A percentile compares a stretch with the other conserved stretches of the same genome.
phyloP scores from a whole-genome alignment of 2,329 filamentous ascomycete species.

The Penicillium sp. region DNA sequence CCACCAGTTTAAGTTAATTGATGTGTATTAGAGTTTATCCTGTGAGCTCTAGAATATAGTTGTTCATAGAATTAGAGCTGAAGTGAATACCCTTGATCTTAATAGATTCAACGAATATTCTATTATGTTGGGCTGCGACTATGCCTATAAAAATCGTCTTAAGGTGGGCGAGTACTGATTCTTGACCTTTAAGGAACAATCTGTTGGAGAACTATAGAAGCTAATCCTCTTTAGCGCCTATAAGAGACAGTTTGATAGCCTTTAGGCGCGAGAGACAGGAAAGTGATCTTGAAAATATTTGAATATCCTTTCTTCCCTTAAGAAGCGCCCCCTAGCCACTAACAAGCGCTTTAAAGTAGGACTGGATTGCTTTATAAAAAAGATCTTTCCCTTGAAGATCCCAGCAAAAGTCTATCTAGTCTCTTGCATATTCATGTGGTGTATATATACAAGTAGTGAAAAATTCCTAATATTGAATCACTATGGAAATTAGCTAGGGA shows the following conservation, averaged over 20 bases:
- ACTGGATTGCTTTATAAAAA: conserved; percentile 1
- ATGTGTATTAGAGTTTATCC: neutral
- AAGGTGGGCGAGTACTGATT: conserved; percentile 1
- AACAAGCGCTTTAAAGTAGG: neutral
- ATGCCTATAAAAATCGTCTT: neutral
- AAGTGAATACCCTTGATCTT: neutral
- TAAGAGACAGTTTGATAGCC: conserved; percentile 2
- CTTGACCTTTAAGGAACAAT: neutral
- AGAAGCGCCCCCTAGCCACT: conserved; percentile 1
- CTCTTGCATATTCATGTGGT: conserved; percentile 2
- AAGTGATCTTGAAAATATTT: neutral
- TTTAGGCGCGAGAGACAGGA: neutral
- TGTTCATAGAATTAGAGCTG: neutral
- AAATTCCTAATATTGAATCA: conserved; percentile 1
- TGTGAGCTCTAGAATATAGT: neutral
- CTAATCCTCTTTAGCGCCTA: neutral
- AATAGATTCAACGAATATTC: neutral
- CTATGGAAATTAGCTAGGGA: neutral
- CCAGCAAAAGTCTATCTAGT: conserved; percentile 1
- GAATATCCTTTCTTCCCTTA: neutral
- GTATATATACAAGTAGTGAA: conserved; percentile 1
- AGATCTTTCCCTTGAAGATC: conserved; percentile 2
- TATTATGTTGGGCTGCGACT: neutral
- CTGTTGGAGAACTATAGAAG: conserved; percentile 3
- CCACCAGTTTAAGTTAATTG: neutral